Evolutionary conservation across 176 grass and related monocot species (phyloP).

Genomic region (Oryza rufipogon): DNA sequence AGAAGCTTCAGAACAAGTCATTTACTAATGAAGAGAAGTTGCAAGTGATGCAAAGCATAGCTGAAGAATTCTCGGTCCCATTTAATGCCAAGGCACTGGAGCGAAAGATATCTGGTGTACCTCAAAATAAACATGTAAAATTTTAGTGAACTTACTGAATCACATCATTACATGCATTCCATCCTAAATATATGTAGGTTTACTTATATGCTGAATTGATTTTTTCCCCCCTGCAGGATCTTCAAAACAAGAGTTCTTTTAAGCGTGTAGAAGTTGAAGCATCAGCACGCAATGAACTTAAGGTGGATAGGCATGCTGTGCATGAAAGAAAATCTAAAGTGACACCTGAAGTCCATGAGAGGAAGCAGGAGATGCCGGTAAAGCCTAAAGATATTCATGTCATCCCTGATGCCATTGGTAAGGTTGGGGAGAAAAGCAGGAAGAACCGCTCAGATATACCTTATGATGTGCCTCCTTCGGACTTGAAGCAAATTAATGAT

Average conservation of each 20-base stretch:
- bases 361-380: slow-evolving; percentile 47
- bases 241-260: slow-evolving; percentile 56
- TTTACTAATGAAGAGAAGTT: slow-evolving; percentile 87
- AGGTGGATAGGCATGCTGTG: slow-evolving; percentile 35
- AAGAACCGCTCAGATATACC: slow-evolving; percentile 49
- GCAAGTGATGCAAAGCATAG: slow-evolving; percentile 70
- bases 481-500: slow-evolving; percentile 43
- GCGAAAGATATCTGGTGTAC: slow-evolving; percentile 48
- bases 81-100: slow-evolving; percentile 61
- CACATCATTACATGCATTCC: slow-evolving; percentile 9
- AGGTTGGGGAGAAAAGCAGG: slow-evolving; percentile 41
- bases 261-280: slow-evolving; percentile 41
- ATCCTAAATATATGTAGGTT: slow-evolving; percentile 4
- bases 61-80: slow-evolving; percentile 69
- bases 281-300: slow-evolving; percentile 40
- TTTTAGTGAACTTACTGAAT: slow-evolving; percentile 13
- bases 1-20: slow-evolving; percentile 75
- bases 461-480: slow-evolving; percentile 36
- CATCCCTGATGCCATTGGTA: slow-evolving; percentile 50
- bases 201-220: slow-evolving; percentile 26
- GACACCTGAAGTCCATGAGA: slow-evolving; percentile 28
- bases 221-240: slow-evolving; percentile 32
- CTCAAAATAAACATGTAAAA: slow-evolving; percentile 60
- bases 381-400: slow-evolving; percentile 84
- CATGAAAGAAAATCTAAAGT: slow-evolving; percentile 50